Conservation (phyloP, 2,329 filamentous ascomycete genomes). For the Diaporthe citriasiana region DNA sequence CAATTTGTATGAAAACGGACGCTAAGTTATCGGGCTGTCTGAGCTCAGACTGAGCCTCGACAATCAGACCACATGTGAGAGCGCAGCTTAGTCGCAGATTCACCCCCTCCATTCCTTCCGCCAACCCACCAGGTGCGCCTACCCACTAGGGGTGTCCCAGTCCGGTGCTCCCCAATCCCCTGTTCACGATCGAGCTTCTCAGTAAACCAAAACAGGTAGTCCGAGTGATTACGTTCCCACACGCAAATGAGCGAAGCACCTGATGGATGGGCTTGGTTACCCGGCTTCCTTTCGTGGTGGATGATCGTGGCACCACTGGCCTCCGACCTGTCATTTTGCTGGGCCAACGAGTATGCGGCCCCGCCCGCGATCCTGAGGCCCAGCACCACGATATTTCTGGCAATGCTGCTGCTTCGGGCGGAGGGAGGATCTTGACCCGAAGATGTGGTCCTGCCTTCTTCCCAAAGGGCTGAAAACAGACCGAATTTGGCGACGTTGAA, state of each 20-base stretch:
- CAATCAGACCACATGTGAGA: slow-evolving; percentile 31
- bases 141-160: not conserved
- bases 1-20: slow-evolving; percentile 26
- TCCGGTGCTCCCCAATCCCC: not conserved
- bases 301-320: slow-evolving; percentile 26
- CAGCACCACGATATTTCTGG: slow-evolving; percentile 13
- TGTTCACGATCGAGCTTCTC: not conserved
- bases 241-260: not conserved
- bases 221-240: not conserved
- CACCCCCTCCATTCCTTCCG: slow-evolving; percentile 26
- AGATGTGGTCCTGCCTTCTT: not conserved
- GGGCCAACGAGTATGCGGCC: not conserved
- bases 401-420: not conserved
- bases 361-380: slow-evolving; percentile 26
- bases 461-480: not conserved
- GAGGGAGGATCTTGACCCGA: not conserved
- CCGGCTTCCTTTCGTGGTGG: slow-evolving; percentile 33
- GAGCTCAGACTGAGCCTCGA: slow-evolving; percentile 33
- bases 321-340: slow-evolving; percentile 14
- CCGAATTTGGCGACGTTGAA: not conserved
- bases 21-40: slow-evolving; percentile 17
- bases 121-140: not conserved
- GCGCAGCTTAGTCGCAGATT: slow-evolving; percentile 18
- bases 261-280: slow-evolving; percentile 13
- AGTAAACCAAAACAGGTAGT: not conserved